These are phyloP conservation scores for Cryphonectria nitschkei DNA, from an alignment of 2,329 filamentous ascomycete species.

Conservation along the genomic window DNA sequence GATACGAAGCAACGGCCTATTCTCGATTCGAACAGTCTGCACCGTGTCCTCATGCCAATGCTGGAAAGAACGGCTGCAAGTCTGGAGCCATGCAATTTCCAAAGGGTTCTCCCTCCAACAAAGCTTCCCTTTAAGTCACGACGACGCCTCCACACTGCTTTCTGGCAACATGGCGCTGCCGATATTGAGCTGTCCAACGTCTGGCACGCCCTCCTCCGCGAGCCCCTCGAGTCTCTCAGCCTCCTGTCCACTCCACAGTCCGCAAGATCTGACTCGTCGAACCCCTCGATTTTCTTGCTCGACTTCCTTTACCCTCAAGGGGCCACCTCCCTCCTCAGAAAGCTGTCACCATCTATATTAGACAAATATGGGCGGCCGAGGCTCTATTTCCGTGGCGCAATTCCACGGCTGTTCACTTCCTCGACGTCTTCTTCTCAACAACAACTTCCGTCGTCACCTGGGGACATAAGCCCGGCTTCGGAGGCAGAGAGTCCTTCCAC, in stretches of 20 bases:
- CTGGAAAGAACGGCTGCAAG: conserved; percentile 61
- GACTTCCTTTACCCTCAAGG: conserved; percentile 60
- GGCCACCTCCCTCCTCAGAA: conserved; percentile 48
- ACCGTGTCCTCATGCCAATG: conserved; percentile 46
- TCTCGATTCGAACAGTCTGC: conserved; percentile 18
- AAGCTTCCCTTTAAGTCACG: conserved; percentile 43
- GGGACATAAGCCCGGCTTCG: not conserved
- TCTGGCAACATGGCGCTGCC: conserved; percentile 59
- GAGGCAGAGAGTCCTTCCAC: not conserved
- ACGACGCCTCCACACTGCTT: conserved; percentile 52
- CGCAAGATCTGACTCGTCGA: conserved; percentile 39
- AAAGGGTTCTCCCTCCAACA: conserved; percentile 51
- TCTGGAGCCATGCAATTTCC: conserved; percentile 60
- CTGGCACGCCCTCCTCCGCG: conserved; percentile 45
- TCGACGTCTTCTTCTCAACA: conserved; percentile 29
- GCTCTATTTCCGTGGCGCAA: conserved; percentile 23
- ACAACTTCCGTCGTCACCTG: not conserved
- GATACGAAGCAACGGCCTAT: conserved; percentile 14
- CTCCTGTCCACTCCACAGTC: conserved; percentile 32
- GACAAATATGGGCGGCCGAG: conserved; percentile 31
- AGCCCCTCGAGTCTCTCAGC: conserved; percentile 35
- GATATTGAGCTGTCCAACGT: conserved; percentile 51
- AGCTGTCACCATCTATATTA: conserved; percentile 33
- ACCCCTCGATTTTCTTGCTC: conserved; percentile 54
- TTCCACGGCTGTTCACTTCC: conserved; percentile 35